Conservation (phyloP, 805 yeast genomes). For the Candida tibetensis region DNA sequence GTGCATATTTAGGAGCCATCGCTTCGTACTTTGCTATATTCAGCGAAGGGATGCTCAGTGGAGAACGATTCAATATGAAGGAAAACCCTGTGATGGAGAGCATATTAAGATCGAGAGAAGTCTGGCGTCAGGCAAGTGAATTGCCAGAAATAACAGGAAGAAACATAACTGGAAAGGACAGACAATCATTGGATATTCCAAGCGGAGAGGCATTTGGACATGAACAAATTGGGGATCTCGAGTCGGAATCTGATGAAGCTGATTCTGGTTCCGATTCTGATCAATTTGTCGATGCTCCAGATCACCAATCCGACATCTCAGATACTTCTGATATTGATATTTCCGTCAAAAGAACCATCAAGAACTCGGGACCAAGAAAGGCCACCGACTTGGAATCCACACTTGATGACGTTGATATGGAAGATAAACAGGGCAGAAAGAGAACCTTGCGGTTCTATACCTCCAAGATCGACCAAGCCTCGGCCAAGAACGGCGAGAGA, state of each 20-base stretch:
- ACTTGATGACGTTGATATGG: slow-evolving; percentile 78
- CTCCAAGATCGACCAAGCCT: slow-evolving; percentile 88
- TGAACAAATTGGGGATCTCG: not conserved
- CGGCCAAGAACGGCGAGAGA: slow-evolving; percentile 55
- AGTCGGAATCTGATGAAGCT: slow-evolving; percentile 1
- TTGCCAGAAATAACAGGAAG: too few relatives aligned
- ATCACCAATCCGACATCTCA: slow-evolving; percentile 28
- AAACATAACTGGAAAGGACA: slow-evolving; percentile 1
- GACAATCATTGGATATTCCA: slow-evolving; percentile 17
- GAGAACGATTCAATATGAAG: slow-evolving; percentile 64
- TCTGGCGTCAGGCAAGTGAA: slow-evolving; percentile 81
- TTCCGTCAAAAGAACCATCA: slow-evolving; percentile 51
- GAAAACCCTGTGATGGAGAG: slow-evolving; percentile 90
- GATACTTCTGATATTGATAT: slow-evolving; percentile 45
- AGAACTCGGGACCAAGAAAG: slow-evolving; percentile 20
- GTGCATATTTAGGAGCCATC: slow-evolving; percentile 76
- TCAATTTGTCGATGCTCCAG: slow-evolving; percentile 19
- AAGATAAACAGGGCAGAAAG: slow-evolving; percentile 79
- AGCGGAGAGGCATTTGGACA: slow-evolving; percentile 14
- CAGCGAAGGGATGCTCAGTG: slow-evolving; percentile 50
- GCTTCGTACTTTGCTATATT: slow-evolving; percentile 77
- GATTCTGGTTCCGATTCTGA: not conserved
- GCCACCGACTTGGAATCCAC: slow-evolving; percentile 51
- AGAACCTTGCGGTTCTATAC: slow-evolving; percentile 91
- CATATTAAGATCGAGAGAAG: slow-evolving; percentile 74